Conservation (phyloP, 2,329 filamentous ascomycete species). For the Talaromyces marneffei region DNA sequence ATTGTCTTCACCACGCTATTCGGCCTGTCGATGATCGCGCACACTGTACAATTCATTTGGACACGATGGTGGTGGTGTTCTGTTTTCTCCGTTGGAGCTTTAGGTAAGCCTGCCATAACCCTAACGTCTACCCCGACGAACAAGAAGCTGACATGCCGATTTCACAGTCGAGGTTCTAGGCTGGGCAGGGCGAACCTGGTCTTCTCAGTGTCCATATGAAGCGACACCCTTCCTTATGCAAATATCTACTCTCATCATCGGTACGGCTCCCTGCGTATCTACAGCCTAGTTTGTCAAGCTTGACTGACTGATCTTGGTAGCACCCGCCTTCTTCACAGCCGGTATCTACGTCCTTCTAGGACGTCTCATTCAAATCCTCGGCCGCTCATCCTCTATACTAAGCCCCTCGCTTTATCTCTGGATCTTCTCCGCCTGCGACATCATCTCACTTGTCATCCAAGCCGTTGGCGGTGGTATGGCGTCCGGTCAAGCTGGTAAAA, state of each 20-base stretch:
- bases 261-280: conserved; percentile 17
- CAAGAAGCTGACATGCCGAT: neutral
- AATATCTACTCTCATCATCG: conserved; percentile 40
- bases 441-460: conserved; percentile 52
- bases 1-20: conserved; percentile 46
- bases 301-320: conserved; percentile 17
- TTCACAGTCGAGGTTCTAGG: conserved; percentile 40
- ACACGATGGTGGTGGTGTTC: conserved; percentile 36
- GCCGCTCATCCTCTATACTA: conserved; percentile 41
- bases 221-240: conserved; percentile 46
- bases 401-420: conserved; percentile 42
- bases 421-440: conserved; percentile 50
- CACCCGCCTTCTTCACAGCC: conserved; percentile 48
- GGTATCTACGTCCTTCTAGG: conserved; percentile 48
- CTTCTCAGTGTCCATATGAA: conserved; percentile 46
- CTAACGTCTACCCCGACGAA: neutral
- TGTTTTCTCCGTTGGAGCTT: conserved; percentile 33
- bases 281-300: neutral
- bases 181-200: conserved; percentile 47
- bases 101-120: conserved; percentile 24
- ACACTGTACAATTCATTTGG: conserved; percentile 31
- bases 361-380: conserved; percentile 42
- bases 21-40: conserved; percentile 29
- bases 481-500: conserved; percentile 38
- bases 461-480: conserved; percentile 52